phyloP scores from a whole-genome alignment of 345 rosid species.

The Eucalyptus rudis region DNA sequence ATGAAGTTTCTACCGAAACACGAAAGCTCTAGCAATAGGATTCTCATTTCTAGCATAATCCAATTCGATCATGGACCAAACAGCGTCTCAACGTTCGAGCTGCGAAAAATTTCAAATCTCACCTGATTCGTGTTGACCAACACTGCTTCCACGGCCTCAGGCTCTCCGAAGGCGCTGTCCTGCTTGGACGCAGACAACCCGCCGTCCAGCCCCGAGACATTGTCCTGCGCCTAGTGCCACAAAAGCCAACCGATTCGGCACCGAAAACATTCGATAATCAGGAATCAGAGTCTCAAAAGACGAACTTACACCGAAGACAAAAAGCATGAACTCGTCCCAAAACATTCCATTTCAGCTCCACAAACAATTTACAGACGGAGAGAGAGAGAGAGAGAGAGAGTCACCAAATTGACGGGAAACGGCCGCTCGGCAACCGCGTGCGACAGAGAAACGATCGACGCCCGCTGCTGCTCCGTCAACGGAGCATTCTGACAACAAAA shows the following conservation, averaged over 20 bases:
- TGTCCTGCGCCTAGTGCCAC: slow-evolving; percentile 47
- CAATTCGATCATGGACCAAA: not conserved
- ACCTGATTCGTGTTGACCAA: slow-evolving; percentile 86
- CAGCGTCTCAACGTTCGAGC: not conserved
- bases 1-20: not conserved
- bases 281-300: not conserved
- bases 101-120: not conserved
- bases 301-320: not conserved
- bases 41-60: not conserved
- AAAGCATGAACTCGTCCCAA: not conserved
- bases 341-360: not conserved
- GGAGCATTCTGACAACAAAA: slow-evolving; percentile 49
- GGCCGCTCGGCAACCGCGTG: slow-evolving; percentile 79
- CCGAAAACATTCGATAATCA: not conserved
- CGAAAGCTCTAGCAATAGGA: not conserved
- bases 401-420: slow-evolving; percentile 60
- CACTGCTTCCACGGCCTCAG: slow-evolving; percentile 66
- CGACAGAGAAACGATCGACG: slow-evolving; percentile 50
- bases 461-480: slow-evolving; percentile 73
- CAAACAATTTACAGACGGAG: not conserved
- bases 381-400: not conserved
- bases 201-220: slow-evolving; percentile 39
- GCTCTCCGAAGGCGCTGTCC: slow-evolving; percentile 31
- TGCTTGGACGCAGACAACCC: slow-evolving; percentile 38
- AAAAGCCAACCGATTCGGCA: not conserved